Percentiles rank a stretch among this genome's conserved stretches.
Conservation (phyloP, 495 filamentous ascomycete genomes). For the Bacidia rubella region DNA sequence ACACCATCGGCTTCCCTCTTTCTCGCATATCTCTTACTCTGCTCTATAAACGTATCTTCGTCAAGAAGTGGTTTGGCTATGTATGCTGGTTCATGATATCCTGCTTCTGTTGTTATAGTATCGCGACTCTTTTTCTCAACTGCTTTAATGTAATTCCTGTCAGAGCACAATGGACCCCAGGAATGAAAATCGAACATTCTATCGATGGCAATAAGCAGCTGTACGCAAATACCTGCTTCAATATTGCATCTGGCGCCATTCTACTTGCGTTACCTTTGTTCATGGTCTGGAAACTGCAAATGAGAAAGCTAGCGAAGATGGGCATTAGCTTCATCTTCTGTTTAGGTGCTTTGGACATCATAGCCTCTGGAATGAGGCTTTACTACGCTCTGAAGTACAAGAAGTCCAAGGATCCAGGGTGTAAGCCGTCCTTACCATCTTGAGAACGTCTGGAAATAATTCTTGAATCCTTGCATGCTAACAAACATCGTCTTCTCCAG, state of each 20-base stretch:
- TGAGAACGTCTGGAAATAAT: background rate
- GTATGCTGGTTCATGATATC: slow-evolving; percentile 19
- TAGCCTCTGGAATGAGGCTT: background rate
- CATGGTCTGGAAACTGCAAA: slow-evolving; percentile 22
- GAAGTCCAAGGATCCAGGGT: background rate
- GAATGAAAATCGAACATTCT: slow-evolving; percentile 11
- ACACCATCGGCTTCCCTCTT: slow-evolving; percentile 5
- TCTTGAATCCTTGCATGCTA: background rate
- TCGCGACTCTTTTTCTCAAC: slow-evolving; percentile 24
- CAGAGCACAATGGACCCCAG: slow-evolving; percentile 19
- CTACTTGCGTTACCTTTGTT: slow-evolving; percentile 28
- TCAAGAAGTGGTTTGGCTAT: slow-evolving; percentile 2
- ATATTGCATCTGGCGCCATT: slow-evolving; percentile 25
- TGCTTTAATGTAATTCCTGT: slow-evolving; percentile 16
- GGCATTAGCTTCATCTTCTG: slow-evolving; percentile 25
- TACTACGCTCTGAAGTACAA: background rate
- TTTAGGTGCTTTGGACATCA: slow-evolving; percentile 17
- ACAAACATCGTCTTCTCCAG: background rate
- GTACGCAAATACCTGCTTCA: slow-evolving; percentile 21
- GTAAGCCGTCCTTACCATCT: background rate
- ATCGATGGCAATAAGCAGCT: slow-evolving; percentile 10
- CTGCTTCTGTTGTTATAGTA: slow-evolving; percentile 45
- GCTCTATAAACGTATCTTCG: slow-evolving; percentile 8
- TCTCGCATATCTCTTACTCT: slow-evolving; percentile 9
- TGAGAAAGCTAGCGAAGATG: slow-evolving; percentile 21